A percentile compares a stretch with the other conserved stretches of the same genome.
These are phyloP conservation scores for Meredithiella fracta DNA, from an alignment of 2,329 filamentous ascomycete genomes.

Conservation along the genomic window DNA sequence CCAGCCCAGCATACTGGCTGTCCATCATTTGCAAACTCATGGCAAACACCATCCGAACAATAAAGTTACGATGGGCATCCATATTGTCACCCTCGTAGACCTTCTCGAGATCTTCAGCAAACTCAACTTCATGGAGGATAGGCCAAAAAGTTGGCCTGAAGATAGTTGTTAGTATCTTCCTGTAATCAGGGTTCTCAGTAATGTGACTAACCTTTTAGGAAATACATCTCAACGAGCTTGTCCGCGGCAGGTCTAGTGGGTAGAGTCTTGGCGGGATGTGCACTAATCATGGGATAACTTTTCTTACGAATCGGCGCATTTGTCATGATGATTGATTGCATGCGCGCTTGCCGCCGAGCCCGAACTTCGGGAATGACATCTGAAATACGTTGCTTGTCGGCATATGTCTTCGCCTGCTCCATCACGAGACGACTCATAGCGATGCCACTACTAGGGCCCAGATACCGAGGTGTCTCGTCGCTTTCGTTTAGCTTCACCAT, in stretches of 20 bases:
- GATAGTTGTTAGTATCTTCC: neutral
- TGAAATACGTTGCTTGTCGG: constrained; percentile 76
- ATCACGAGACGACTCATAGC: constrained; percentile 89
- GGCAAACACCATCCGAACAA: constrained; percentile 79
- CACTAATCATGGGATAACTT: constrained; percentile 80
- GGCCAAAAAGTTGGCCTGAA: constrained; percentile 78
- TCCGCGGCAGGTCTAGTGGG: constrained; percentile 61
- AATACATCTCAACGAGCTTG: constrained; percentile 68
- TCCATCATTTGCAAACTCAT: constrained; percentile 90
- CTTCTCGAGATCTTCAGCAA: constrained; percentile 59
- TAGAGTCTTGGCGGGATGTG: constrained; percentile 58
- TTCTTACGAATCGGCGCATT: constrained; percentile 49
- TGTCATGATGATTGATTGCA: constrained; percentile 43
- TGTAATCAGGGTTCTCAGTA: neutral
- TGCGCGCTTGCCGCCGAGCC: constrained; percentile 36
- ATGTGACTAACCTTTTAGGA: constrained; percentile 49
- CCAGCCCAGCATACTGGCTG: constrained; percentile 75
- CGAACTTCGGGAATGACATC: constrained; percentile 69
- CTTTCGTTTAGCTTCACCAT: constrained; percentile 70
- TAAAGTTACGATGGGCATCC: constrained; percentile 75
- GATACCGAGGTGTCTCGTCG: constrained; percentile 72
- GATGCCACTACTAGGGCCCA: constrained; percentile 89
- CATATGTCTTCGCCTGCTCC: constrained; percentile 90
- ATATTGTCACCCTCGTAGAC: constrained; percentile 55
- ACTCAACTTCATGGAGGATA: constrained; percentile 66